Conservation (phyloP, 2,329 filamentous ascomycete genomes). For the Drechslerella stenobrocha region DNA sequence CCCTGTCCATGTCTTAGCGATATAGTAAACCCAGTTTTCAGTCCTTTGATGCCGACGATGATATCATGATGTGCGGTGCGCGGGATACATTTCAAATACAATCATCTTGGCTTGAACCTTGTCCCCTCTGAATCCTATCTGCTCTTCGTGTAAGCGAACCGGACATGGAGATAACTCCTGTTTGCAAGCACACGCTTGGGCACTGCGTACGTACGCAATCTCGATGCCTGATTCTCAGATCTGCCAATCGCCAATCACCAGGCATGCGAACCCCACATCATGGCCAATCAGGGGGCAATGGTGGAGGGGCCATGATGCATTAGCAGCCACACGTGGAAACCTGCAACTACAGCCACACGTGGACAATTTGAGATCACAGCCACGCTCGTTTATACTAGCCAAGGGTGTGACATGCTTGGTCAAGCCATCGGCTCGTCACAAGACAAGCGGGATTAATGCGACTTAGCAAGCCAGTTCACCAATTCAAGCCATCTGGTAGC, state of each 20-base stretch:
- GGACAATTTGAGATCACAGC: not conserved
- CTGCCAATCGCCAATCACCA: not conserved
- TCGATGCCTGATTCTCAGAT: not conserved
- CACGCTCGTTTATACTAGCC: not conserved
- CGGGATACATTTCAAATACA: not conserved
- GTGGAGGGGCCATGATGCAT: not conserved
- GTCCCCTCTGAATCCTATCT: too few species aligned
- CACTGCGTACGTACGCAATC: not conserved
- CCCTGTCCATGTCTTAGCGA: conserved; percentile 1
- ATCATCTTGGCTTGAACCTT: not conserved
- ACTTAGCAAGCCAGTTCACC: not conserved
- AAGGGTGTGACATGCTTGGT: not conserved
- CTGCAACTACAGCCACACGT: too few species aligned
- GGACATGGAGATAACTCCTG: not conserved
- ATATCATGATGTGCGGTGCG: too few species aligned
- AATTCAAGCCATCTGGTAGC: not conserved
- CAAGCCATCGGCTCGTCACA: not conserved
- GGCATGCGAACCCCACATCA: not conserved
- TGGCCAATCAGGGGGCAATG: not conserved
- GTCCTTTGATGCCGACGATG: too few species aligned
- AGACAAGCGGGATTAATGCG: not conserved
- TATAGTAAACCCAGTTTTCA: too few species aligned
- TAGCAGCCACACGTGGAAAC: not conserved
- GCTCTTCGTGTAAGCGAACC: not conserved
- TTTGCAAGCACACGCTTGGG: not conserved